Conservation (phyloP, 805 yeast species). For the Nakazawaea pomicola region DNA sequence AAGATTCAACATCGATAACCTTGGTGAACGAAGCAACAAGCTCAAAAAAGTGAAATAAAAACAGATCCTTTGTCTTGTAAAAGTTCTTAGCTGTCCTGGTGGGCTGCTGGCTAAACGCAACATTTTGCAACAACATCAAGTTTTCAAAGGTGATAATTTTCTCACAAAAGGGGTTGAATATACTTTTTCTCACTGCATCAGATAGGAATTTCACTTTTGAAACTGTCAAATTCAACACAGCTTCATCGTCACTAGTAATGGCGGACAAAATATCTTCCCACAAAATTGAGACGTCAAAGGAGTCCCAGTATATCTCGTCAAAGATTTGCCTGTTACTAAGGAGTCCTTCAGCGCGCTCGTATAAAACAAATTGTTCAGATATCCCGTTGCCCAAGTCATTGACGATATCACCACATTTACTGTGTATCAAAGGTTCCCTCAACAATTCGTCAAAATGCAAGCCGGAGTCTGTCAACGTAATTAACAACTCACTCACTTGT, state of each 20-base stretch:
- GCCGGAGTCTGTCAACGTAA: conserved; percentile 16
- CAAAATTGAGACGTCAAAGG: conserved; percentile 18
- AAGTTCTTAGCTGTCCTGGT: conserved; percentile 25
- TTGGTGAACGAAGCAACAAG: background rate
- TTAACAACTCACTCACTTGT: conserved; percentile 14
- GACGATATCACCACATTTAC: conserved; percentile 21
- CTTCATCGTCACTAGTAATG: conserved; percentile 17
- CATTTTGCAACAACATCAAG: conserved; percentile 18
- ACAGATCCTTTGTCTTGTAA: conserved; percentile 39
- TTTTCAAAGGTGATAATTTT: conserved; percentile 15
- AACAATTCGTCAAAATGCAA: conserved; percentile 17
- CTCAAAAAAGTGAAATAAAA: conserved; percentile 27
- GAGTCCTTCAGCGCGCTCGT: conserved; percentile 20
- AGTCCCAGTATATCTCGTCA: conserved; percentile 23
- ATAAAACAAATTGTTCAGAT: conserved; percentile 10
- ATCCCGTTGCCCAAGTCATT: conserved; percentile 21
- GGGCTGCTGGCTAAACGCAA: conserved; percentile 18
- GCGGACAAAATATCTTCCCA: conserved; percentile 16
- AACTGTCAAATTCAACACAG: conserved; percentile 18
- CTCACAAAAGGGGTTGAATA: conserved; percentile 20
- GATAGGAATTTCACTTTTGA: conserved; percentile 22
- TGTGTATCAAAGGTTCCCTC: conserved; percentile 18
- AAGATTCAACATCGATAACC: background rate
- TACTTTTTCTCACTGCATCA: conserved; percentile 18
- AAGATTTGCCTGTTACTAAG: conserved; percentile 17